phyloP scores from a whole-genome alignment of 495 filamentous ascomycete species.

The Geoglossum glabrum region DNA sequence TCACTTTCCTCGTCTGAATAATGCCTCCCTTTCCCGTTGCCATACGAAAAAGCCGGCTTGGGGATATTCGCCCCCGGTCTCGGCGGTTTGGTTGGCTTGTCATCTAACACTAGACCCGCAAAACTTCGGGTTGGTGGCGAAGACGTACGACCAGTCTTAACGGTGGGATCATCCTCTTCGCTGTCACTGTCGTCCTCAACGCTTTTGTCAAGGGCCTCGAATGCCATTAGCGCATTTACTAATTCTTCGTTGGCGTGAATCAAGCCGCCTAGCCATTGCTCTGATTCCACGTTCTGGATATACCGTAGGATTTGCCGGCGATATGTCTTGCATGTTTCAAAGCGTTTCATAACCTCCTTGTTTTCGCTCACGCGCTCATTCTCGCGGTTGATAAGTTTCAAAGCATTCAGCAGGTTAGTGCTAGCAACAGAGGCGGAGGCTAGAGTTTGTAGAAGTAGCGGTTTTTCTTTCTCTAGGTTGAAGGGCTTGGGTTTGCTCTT shows the following conservation, averaged over 20 bases:
- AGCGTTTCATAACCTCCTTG: constrained; percentile 46
- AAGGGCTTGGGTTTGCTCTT: constrained; percentile 15
- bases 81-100: constrained; percentile 1
- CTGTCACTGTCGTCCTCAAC: constrained; percentile 94
- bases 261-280: constrained; percentile 26
- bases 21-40: constrained; percentile 5
- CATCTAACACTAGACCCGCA: constrained; percentile 1
- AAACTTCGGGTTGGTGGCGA: neutral
- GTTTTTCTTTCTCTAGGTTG: constrained; percentile 9
- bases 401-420: constrained; percentile 73
- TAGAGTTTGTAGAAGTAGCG: constrained; percentile 52
- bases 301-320: constrained; percentile 73
- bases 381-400: constrained; percentile 84
- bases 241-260: constrained; percentile 32
- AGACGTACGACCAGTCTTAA: neutral
- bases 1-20: neutral
- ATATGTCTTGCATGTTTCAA: constrained; percentile 70
- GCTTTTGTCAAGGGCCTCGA: constrained; percentile 84
- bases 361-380: constrained; percentile 75
- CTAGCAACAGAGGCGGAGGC: constrained; percentile 73
- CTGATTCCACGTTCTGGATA: constrained; percentile 30
- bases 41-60: neutral
- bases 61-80: constrained; percentile 1
- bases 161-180: constrained; percentile 23
- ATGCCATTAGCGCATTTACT: constrained; percentile 81